A percentile compares a stretch with the other conserved stretches of the same genome.
Evolutionary conservation across 2,329 filamentous ascomycete species (phyloP).

Genomic region (Xylaria sp.): DNA sequence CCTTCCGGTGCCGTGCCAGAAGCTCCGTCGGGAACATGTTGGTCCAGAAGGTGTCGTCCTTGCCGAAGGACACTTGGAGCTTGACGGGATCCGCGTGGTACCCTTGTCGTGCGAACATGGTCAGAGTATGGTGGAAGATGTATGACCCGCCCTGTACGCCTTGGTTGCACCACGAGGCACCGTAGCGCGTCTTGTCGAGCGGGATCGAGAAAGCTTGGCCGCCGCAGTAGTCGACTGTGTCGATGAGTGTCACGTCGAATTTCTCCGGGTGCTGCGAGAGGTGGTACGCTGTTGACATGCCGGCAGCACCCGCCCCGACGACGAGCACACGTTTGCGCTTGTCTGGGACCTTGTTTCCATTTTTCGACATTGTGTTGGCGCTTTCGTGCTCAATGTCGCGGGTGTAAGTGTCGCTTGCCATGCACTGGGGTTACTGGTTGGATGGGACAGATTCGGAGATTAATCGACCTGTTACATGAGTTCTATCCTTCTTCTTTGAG

Average conservation of each 20-base stretch:
- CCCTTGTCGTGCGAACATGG: slow-evolving; percentile 62
- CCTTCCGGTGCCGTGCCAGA: slow-evolving; percentile 55
- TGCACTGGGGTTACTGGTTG: neutral
- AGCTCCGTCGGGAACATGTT: slow-evolving; percentile 61
- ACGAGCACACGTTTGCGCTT: slow-evolving; percentile 45
- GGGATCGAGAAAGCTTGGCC: slow-evolving; percentile 68
- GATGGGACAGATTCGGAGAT: no score
- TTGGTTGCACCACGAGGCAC: slow-evolving; percentile 67
- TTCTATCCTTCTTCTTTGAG: no score
- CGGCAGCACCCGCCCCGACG: slow-evolving; percentile 50
- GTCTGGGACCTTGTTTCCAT: slow-evolving; percentile 25
- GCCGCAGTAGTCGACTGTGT: slow-evolving; percentile 63
- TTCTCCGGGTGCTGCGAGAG: slow-evolving; percentile 63
- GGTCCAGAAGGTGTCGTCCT: slow-evolving; percentile 61
- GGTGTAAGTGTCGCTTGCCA: slow-evolving; percentile 20
- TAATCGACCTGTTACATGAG: no score
- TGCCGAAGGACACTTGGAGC: slow-evolving; percentile 61
- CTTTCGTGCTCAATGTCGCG: slow-evolving; percentile 32
- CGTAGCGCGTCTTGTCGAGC: slow-evolving; percentile 61
- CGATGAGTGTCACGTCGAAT: slow-evolving; percentile 64
- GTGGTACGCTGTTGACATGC: slow-evolving; percentile 64
- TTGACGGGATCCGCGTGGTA: slow-evolving; percentile 60
- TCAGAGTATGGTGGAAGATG: slow-evolving; percentile 64
- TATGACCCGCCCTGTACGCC: slow-evolving; percentile 64
- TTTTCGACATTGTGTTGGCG: slow-evolving; percentile 32